phyloP scores from a whole-genome alignment of 148 eudicot species.

The Bassia scoparia region DNA sequence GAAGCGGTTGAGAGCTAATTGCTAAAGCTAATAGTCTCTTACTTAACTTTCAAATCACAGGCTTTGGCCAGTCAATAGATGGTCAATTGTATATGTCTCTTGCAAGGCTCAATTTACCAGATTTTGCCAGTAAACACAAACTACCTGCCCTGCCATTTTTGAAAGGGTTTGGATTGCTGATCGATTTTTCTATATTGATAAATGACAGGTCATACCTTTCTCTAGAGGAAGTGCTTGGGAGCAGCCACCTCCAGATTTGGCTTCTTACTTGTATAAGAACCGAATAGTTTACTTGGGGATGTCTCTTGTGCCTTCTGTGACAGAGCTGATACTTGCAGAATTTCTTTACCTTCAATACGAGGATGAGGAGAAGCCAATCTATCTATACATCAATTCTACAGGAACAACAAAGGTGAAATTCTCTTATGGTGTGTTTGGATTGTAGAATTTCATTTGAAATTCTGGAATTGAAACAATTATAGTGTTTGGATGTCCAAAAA shows the following conservation, averaged over 20 bases:
- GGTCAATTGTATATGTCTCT: background rate
- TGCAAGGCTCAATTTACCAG: background rate
- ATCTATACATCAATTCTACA: constrained; percentile 87
- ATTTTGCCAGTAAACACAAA: background rate
- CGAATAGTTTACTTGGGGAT: constrained; percentile 86
- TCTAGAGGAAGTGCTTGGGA: constrained; percentile 83
- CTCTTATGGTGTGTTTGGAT: background rate
- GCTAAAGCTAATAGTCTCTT: background rate
- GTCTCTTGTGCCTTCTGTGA: constrained; percentile 68
- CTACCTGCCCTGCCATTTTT: background rate
- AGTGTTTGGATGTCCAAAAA: too few relatives aligned
- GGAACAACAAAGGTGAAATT: constrained; percentile 74
- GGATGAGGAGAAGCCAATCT: constrained; percentile 74
- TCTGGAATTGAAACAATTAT: too few relatives aligned
- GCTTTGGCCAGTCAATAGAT: background rate
- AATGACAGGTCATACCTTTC: constrained; percentile 73
- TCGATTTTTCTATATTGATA: constrained; percentile 22
- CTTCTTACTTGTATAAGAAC: constrained; percentile 71
- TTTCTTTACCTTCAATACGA: constrained; percentile 79
- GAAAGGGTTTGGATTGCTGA: background rate
- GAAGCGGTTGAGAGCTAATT: too few relatives aligned
- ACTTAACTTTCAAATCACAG: background rate
- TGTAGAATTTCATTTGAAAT: too few relatives aligned
- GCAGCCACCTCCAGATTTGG: constrained; percentile 94
- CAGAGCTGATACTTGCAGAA: constrained; percentile 74